A percentile compares a stretch with the other conserved stretches of the same genome.
Evolutionary conservation across 192 early-diverging fungal species (phyloP).

Genomic region (Coemansia sp.): DNA sequence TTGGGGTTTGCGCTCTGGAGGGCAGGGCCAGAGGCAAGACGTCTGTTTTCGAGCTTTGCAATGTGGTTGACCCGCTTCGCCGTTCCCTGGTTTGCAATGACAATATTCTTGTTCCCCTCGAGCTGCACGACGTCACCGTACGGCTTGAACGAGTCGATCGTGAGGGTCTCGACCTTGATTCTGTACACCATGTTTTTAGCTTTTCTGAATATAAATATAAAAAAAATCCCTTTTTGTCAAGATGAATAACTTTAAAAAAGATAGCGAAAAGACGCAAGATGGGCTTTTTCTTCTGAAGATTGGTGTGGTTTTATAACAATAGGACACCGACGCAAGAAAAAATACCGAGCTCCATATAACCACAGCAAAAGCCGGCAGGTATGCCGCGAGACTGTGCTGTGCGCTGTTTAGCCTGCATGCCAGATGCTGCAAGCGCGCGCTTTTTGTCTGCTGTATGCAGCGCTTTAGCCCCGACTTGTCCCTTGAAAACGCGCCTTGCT

Average conservation of each 20-base stretch:
- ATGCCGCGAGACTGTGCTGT: no score
- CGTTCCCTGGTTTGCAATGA: constrained; percentile 71
- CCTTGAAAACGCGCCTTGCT: background rate
- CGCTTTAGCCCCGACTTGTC: no score
- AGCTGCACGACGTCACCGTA: constrained; percentile 76
- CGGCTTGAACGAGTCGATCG: constrained; percentile 65
- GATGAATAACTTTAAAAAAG: no score
- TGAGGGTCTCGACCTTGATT: constrained; percentile 64
- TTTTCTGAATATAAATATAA: no score
- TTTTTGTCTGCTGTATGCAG: no score
- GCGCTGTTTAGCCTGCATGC: no score
- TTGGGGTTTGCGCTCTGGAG: constrained; percentile 58
- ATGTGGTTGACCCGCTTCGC: constrained; percentile 72
- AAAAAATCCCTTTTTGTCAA: no score
- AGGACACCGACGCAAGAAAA: background rate
- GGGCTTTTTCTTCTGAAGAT: no score
- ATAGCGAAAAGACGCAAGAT: no score
- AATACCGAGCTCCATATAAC: background rate
- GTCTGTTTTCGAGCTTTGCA: constrained; percentile 61
- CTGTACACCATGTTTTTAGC: constrained; percentile 18
- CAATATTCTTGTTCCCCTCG: constrained; percentile 45
- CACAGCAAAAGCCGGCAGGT: no score
- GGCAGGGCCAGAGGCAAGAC: constrained; percentile 22
- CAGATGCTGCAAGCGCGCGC: no score
- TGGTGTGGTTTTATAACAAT: constrained; percentile 4